Base-by-base conservation (phyloP, 2,329 filamentous ascomycete genomes). In the Tolypocladium amazonense region DNA sequence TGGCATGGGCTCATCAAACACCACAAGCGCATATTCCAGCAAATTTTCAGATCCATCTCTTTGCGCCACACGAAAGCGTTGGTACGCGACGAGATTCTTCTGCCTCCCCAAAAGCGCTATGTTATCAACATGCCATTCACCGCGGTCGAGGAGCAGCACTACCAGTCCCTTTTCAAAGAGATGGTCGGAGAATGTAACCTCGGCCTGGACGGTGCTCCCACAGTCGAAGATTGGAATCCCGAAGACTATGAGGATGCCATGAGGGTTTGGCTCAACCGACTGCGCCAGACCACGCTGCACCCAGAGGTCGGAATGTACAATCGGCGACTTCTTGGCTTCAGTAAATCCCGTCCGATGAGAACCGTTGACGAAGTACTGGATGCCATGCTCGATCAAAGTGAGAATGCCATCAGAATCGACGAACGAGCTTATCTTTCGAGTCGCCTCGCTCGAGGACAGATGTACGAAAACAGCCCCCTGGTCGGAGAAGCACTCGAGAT, bases 121-220 rank as follows among this genome's bases (percentile, higher is more conserved):
- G 87, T 96, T 14, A 90, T 97, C 60, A 94, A 88, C 1, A 86
- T 96, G 71, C 91, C 94, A 0, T 96, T 97, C 68, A 94, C 89
- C 0, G 85, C 90, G 0, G 84, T 97, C 14, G 94, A 97, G 70
- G 90, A 97, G 69, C 90, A 97, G 68, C 86, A 96, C 68, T 97
- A 97, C 68, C 80, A 82, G 50, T 83, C 86, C 8, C 73, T 96
- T 2, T 92, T 93, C 69, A 81, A 85, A 56, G 79, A 89, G 62
- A 91, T 96, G 83, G 86, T 86, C 57, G 79, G 86, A 35, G 83
- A 84, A 1, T 89, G 87, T 62, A 86, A 83, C 1, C 72, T 97
- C 8, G 80, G 85, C 65, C 67, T 76, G 0, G 76, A 84, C 33
- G 92, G 93, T 0, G 76, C 75, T 2, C 89, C 91, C 0, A 62